Evolutionary conservation across 805 yeast genomes (phyloP).

Genomic region (Starmerella sp.): DNA sequence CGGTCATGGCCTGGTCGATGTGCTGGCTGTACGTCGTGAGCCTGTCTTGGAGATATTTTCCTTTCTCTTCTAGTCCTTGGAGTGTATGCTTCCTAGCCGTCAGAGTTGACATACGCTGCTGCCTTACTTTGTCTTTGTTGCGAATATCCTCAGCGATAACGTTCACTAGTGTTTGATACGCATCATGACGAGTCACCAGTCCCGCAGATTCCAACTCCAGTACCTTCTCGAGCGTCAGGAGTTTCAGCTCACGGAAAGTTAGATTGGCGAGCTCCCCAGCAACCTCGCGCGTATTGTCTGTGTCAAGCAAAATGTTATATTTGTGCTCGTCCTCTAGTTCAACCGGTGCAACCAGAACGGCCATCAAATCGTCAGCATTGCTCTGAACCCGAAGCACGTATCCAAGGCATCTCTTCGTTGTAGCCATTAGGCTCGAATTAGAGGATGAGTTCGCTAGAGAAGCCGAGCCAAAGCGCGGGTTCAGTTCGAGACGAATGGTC

Average conservation of each 20-base stretch:
- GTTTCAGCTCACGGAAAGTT: constrained; percentile 67
- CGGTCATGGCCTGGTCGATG: constrained; percentile 41
- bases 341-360: constrained; percentile 56
- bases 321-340: constrained; percentile 52
- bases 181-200: constrained; percentile 50
- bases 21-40: constrained; percentile 36
- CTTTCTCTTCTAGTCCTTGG: constrained; percentile 36
- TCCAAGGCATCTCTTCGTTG: constrained; percentile 65
- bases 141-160: constrained; percentile 73
- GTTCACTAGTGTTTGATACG: constrained; percentile 68
- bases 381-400: constrained; percentile 76
- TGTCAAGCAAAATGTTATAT: constrained; percentile 19
- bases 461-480: constrained; percentile 40
- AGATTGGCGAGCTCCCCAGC: constrained; percentile 23
- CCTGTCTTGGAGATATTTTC: constrained; percentile 34
- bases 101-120: constrained; percentile 39
- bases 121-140: constrained; percentile 42
- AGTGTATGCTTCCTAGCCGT: constrained; percentile 37
- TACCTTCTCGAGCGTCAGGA: constrained; percentile 58
- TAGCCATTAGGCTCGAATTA: constrained; percentile 21
- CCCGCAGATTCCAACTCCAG: constrained; percentile 65
- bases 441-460: constrained; percentile 22
- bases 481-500: constrained; percentile 45
- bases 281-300: constrained; percentile 15
- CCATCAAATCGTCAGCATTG: constrained; percentile 50